Conservation (phyloP, 2,329 filamentous ascomycete species). For the Tolypocladium tropicale region DNA sequence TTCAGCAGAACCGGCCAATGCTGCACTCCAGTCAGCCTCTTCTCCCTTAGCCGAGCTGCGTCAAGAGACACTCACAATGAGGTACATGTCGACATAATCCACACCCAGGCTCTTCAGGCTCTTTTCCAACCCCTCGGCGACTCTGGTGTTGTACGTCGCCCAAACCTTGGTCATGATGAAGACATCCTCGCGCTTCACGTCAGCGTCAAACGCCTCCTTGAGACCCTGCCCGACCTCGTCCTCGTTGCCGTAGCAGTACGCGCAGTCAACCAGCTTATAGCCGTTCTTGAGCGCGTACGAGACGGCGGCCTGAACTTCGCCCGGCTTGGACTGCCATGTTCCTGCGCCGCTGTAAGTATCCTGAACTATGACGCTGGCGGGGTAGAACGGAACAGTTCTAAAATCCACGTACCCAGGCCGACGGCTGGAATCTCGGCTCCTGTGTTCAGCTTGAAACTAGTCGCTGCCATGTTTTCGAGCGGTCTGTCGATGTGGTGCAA, state of each 20-base stretch:
- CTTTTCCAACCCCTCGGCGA: constrained; percentile 60
- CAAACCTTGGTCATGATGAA: constrained; percentile 83
- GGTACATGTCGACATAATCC: constrained; percentile 71
- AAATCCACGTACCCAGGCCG: constrained; percentile 41
- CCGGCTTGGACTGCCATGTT: constrained; percentile 54
- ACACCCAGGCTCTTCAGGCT: constrained; percentile 64
- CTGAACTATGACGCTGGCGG: no score
- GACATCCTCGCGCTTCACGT: constrained; percentile 66
- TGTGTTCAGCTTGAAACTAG: constrained; percentile 53
- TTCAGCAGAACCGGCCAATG: constrained; percentile 82
- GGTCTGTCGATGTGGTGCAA: background rate
- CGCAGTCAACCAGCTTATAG: constrained; percentile 57
- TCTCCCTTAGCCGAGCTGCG: no score
- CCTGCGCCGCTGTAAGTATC: no score
- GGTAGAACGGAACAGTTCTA: background rate
- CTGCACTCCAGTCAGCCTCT: constrained; percentile 13
- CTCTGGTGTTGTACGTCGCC: constrained; percentile 66
- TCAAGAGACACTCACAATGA: constrained; percentile 39
- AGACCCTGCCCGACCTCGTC: constrained; percentile 72
- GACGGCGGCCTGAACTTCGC: constrained; percentile 49
- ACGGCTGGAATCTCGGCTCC: constrained; percentile 53
- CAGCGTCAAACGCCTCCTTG: constrained; percentile 58
- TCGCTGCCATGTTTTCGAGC: background rate
- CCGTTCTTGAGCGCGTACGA: constrained; percentile 45
- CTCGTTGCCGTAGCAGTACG: constrained; percentile 74